Base-by-base conservation (phyloP, 768 basidiomycete genomes). In the Lanmaoa rubissima region DNA sequence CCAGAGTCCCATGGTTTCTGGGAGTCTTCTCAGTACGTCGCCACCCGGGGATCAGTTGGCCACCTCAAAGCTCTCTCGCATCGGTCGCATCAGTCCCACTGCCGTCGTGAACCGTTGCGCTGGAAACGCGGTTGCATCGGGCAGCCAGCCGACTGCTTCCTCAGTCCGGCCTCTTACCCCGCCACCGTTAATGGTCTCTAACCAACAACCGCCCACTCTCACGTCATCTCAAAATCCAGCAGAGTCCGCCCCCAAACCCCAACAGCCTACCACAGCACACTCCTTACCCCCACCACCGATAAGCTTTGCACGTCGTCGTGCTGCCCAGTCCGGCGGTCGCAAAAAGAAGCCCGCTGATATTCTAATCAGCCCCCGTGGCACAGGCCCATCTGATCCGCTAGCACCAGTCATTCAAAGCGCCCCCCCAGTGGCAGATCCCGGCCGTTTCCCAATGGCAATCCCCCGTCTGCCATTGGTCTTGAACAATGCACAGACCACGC, bases 281-380 rank as follows among this genome's bases (percentile, higher is more conserved):
- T 79, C 85, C 0, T 73, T 88, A 8, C 83, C 86, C 1, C 82
- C 87, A 3, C 87, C 85, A 13, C 83, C 89, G 31, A 89, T 87
- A 67, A 88, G 86, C 70, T 90, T 91, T 70, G 86, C 88, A 14
- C 81, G 83, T 38, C 88, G 90, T 52, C 83, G 88, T 45, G 85
- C 88, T 11, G 82, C 81, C 28, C 84, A 84, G 55, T 61, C 85
- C 13, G 83, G 85, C n/a, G 73, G 67, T 1, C 78, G 76, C 45
- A 83, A 81, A 68, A 87, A 78, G 72, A 91, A 90, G 70, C 89
- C 89, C 0, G 88, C 89, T 2, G 89, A 91, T 64, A 87, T 90
- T 58, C 65, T 90, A 58, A 90, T 92, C 76, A 87, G 83, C 61
- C 87, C 88, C 11, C 77, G 86, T 51, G 86, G 85, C 58, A 67